phyloP scores from a whole-genome alignment of 176 grass and related monocot species.

The Carex parvula region DNA sequence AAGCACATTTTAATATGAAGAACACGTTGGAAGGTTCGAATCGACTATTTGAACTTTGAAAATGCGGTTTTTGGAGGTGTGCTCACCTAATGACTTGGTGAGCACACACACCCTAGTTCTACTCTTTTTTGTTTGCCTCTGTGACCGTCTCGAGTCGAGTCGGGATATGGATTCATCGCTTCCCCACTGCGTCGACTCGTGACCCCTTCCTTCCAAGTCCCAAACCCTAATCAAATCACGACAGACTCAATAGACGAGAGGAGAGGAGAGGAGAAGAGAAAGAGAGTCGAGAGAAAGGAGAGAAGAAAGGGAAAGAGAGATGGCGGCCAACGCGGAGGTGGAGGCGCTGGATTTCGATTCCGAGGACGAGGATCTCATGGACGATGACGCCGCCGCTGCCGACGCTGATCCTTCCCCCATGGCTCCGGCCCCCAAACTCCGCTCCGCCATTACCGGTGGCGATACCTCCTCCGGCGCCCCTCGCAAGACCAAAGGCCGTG shows the following conservation, averaged over 20 bases:
- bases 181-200: no score
- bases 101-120: no score
- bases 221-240: no score
- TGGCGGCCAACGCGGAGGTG: conserved; percentile 51
- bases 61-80: no score
- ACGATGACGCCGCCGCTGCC: conserved; percentile 49
- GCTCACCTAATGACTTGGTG: no score
- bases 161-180: no score
- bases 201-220: no score
- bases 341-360: conserved; percentile 88
- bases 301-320: neutral
- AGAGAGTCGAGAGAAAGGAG: neutral
- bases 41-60: no score
- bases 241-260: neutral
- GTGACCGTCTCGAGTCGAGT: no score
- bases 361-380: conserved; percentile 93
- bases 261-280: neutral
- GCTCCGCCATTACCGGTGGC: conserved; percentile 71
- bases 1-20: no score
- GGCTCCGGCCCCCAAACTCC: conserved; percentile 45
- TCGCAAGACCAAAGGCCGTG: conserved; percentile 78
- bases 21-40: no score
- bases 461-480: conserved; percentile 33
- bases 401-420: conserved; percentile 36
- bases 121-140: no score